phyloP scores from a whole-genome alignment of 164 flowering plant genomes.

The Warburgia ugandensis region DNA sequence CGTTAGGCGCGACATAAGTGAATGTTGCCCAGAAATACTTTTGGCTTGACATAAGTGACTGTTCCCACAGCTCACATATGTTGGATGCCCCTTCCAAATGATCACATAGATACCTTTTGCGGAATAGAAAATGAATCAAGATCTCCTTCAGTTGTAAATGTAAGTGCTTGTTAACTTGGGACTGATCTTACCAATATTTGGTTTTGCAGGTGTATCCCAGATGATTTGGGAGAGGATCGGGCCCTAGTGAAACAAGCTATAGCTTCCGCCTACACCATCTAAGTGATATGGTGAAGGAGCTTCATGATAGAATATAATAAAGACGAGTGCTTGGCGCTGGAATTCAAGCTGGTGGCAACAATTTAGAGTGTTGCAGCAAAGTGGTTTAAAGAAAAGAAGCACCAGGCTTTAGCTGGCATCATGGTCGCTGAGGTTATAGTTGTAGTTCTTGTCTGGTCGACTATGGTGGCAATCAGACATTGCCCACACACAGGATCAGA shows the following conservation, averaged over 20 bases:
- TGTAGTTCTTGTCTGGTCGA: conserved; percentile 3
- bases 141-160: too few relatives aligned
- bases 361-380: conserved; percentile 5
- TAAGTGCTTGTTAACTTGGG: too few relatives aligned
- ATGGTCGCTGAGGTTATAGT: conserved; percentile 6
- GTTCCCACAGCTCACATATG: too few relatives aligned
- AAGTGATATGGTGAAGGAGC: not conserved
- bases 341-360: conserved; percentile 16
- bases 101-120: too few relatives aligned
- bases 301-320: not conserved
- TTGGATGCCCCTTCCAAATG: too few relatives aligned
- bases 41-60: too few relatives aligned
- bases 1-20: too few relatives aligned
- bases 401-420: conserved; percentile 10
- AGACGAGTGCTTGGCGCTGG: too few relatives aligned
- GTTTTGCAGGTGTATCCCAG: conserved; percentile 21
- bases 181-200: too few relatives aligned
- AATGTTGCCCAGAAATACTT: too few relatives aligned
- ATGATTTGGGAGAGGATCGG: conserved; percentile 14
- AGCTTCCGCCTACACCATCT: not conserved
- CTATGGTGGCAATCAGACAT: conserved; percentile 16
- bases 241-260: conserved; percentile 2
- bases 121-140: too few relatives aligned
- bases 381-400: conserved; percentile 9
- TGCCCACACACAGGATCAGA: conserved; percentile 34